phyloP scores from a whole-genome alignment of 1,284 basidiomycete species.

The Sanguinoderma infundibulare region DNA sequence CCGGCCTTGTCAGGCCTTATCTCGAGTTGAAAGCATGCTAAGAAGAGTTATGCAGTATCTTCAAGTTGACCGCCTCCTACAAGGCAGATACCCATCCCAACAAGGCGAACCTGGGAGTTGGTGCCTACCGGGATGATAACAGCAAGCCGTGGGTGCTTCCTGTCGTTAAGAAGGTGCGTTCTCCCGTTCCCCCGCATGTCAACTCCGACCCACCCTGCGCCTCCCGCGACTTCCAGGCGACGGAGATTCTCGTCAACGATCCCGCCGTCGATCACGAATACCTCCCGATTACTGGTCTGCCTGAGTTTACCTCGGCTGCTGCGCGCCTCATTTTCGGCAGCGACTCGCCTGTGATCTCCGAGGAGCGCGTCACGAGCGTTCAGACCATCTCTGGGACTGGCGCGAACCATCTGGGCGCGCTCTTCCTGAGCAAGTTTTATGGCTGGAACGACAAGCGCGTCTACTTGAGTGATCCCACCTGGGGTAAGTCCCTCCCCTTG shows the following conservation, averaged over 20 bases:
- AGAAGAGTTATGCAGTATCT: constrained; percentile 67
- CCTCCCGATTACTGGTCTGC: constrained; percentile 88
- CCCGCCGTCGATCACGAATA: constrained; percentile 91
- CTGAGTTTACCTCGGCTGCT: constrained; percentile 81
- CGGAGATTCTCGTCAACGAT: constrained; percentile 70
- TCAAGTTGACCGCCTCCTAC: constrained; percentile 89
- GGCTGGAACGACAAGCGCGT: constrained; percentile 68
- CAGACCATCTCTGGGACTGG: constrained; percentile 97
- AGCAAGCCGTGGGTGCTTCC: constrained; percentile 93
- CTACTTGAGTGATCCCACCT: constrained; percentile 90
- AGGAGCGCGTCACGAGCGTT: constrained; percentile 74
- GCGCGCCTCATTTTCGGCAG: constrained; percentile 83
- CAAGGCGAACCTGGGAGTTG: constrained; percentile 93
- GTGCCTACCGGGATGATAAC: constrained; percentile 87
- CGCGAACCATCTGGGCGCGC: constrained; percentile 90
- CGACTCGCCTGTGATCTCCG: constrained; percentile 74
- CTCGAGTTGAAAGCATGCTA: not conserved
- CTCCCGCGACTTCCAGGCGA: constrained; percentile 59
- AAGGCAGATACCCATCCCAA: constrained; percentile 80
- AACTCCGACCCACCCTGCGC: not conserved
- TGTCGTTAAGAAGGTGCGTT: constrained; percentile 81
- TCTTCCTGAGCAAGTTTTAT: constrained; percentile 91
- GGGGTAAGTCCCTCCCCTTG: constrained; percentile 66
- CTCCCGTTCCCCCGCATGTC: not conserved
- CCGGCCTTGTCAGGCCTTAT: not conserved